Evolutionary conservation across 257 asterid genomes (phyloP).

Genomic region (Salvia rosmarinus): DNA sequence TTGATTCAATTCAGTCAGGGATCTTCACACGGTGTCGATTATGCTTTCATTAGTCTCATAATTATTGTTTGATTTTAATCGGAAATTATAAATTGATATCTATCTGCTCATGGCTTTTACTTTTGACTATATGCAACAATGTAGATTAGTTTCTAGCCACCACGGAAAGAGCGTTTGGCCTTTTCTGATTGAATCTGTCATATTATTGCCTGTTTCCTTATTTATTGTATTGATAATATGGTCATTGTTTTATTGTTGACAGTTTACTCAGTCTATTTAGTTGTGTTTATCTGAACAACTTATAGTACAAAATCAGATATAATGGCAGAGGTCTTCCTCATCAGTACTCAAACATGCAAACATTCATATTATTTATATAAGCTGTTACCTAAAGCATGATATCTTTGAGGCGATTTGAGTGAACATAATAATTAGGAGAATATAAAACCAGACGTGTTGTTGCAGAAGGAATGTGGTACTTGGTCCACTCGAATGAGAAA

Average conservation of each 20-base stretch:
- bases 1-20: not conserved
- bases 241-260: not conserved
- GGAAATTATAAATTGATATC: not conserved
- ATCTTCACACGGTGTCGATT: not conserved
- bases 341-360: not conserved
- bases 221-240: not conserved
- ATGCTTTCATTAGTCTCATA: not conserved
- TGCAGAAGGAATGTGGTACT: slow-evolving; percentile 66
- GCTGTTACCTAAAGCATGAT: not conserved
- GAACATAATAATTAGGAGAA: not conserved
- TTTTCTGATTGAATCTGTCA: not conserved
- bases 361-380: not conserved
- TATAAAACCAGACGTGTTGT: slow-evolving; percentile 10
- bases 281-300: not conserved
- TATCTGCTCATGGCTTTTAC: not conserved
- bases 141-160: not conserved
- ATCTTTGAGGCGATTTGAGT: not conserved
- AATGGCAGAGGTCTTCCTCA: not conserved
- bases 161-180: not conserved
- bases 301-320: not conserved
- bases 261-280: not conserved
- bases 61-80: not conserved
- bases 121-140: not conserved
- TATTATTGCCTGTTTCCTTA: not conserved
- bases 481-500: slow-evolving; percentile 40